Base-by-base conservation (phyloP, 2,329 filamentous ascomycete species). In the Conoideocrella luteorostrata region DNA sequence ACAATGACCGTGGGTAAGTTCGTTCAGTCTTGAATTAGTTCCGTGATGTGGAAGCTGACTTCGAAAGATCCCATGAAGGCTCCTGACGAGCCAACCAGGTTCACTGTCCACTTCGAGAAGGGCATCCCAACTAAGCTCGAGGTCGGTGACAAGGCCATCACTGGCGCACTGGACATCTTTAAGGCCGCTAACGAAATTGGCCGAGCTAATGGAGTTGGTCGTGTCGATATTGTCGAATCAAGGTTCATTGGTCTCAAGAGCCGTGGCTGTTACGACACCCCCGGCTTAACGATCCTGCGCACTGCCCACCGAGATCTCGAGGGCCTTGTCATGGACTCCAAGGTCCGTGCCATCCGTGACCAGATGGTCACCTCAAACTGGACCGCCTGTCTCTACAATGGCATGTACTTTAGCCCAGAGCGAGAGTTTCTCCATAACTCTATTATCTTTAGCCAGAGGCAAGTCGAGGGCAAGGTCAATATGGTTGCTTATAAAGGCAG, bases 391-490 rank as follows among this genome's bases (percentile, higher is more conserved):
- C 34, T 43, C 20, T 43, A 43, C n/a, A 43, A 43, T n/a, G 41
- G 33, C 4, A 12, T 43, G 7, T 43, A 43, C 34, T 43, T 43
- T 10, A 43, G 41, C 34, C 41, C 41, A 3, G 41, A 43, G 20
- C 33, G 41, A 17, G 41, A 23, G 6, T 43, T 43, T 30, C 15
- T 38, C 18, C 33, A 43, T n/a, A 5, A 4, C 2, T 13, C 17
- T 21, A 37, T 18, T 2, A 22, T 22, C 9, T 24, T 35, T 17
- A 28, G 7, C 2, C 30, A 13, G 13, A n/a, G 13, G 24, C 37
- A 53, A 12, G 54, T 62, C 29, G 56, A 59, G 15, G 68, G 68
- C 12, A 51, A 55, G 43, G 68, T 70, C 35, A 52, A 61, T 41
- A 56, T 70, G 21, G 41, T 44, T 9, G 46, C 47, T 13, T 58